Evolutionary conservation across 2,329 filamentous ascomycete species (phyloP).

Genomic region (Talaromyces sp.): DNA sequence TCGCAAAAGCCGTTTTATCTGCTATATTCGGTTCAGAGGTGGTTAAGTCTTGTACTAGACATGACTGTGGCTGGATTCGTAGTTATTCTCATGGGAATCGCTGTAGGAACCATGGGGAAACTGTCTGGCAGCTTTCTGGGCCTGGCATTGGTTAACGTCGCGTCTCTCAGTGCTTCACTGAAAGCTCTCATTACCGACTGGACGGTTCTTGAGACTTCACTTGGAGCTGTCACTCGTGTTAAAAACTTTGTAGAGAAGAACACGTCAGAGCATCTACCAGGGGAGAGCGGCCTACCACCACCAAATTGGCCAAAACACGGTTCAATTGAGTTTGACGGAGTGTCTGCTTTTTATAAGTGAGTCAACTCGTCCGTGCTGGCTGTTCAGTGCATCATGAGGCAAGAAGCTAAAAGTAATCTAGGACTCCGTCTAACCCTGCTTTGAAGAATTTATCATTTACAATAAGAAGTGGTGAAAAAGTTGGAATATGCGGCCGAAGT

Average conservation of each 20-base stretch:
- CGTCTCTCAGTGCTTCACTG: conserved; percentile 49
- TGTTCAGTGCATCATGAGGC: too few species aligned
- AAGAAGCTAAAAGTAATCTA: conserved; percentile 1
- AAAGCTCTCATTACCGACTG: conserved; percentile 48
- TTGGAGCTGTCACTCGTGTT: conserved; percentile 53
- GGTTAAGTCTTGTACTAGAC: conserved; percentile 50
- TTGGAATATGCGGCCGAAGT: conserved; percentile 73
- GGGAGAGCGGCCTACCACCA: conserved; percentile 35
- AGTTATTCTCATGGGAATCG: conserved; percentile 44
- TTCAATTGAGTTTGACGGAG: conserved; percentile 36
- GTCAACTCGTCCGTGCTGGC: not conserved
- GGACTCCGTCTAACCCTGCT: conserved; percentile 26
- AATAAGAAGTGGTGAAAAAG: conserved; percentile 60
- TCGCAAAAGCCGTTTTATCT: conserved; percentile 56
- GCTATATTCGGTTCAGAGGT: conserved; percentile 53
- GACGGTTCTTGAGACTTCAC: conserved; percentile 54
- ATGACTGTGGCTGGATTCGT: conserved; percentile 47
- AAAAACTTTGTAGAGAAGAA: conserved; percentile 46
- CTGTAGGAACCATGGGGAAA: conserved; percentile 39
- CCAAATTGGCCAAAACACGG: conserved; percentile 40
- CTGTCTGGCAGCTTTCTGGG: conserved; percentile 47
- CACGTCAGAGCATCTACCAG: conserved; percentile 37
- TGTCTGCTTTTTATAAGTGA: conserved; percentile 41
- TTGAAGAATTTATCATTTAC: conserved; percentile 43
- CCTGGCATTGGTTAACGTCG: conserved; percentile 49